Base-by-base conservation (phyloP, 2,329 filamentous ascomycete species). In the Nakataea oryzae region DNA sequence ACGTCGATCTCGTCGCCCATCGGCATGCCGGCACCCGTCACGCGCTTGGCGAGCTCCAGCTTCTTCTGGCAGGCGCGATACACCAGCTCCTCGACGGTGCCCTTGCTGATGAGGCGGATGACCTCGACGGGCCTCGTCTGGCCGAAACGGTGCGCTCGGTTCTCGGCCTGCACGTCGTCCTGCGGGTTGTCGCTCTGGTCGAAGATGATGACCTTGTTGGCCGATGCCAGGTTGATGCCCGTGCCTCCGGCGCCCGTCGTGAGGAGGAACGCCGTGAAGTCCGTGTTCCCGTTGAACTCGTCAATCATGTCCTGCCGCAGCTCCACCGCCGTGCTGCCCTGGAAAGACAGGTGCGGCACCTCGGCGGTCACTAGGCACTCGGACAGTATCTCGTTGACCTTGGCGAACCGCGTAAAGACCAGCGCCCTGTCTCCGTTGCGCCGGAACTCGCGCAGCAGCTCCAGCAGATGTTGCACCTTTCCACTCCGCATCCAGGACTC, bases 121-220 rank as follows among this genome's bases (percentile, higher is more conserved):
- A 99, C 89, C 72, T 99, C 93, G 1, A 99, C 95, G 47, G 93
- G 89, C 21, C 90, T 81, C 32, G 85, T 93, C 78, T 99, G 95
- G 0, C 95, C 95, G 11, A 99, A 90, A 17, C 95, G 88, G 75
- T 99, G 95, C 0, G 95, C 95, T 24, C 95, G 87, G 73, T 99
- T 97, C 78, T 97, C 95, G 0, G 95, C 95, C 73, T 99, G 95
- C n/a, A 96, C 87, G 71, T 99, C 95, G 68, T 97, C 93, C 72
- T 99, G 95, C 0, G 95, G 95, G 69, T 99, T 99, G 77, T 97
- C 96, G n/a, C 88, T 91, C 66, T 90, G 89, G 74, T 99, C 95
- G 72, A 97, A 97, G 70, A 99, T 95, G 74, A 99, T 86, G 68
- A 99, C 93, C 75, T 97, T 97, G 78, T 97, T 97, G 5, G 95